Evolutionary conservation across 192 early-diverging fungal species (phyloP).

Genomic region (Backusella liffmaniae): DNA sequence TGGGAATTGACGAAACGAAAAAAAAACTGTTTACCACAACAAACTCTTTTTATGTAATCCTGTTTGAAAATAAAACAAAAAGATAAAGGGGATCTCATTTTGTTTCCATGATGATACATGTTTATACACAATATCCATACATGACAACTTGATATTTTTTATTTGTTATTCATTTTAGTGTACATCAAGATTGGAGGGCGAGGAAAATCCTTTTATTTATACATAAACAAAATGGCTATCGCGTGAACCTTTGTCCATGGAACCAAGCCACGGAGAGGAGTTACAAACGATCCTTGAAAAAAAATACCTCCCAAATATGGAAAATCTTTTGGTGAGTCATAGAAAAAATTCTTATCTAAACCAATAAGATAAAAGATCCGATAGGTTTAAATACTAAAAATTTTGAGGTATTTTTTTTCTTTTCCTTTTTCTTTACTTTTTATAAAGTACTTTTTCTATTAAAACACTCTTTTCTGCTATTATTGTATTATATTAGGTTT

Average conservation of each 20-base stretch:
- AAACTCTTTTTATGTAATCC: too few species aligned
- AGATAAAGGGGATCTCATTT: too few species aligned
- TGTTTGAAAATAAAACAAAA: too few species aligned
- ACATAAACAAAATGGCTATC: background rate
- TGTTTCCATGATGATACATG: too few species aligned
- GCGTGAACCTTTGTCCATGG: background rate
- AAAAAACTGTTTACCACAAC: too few species aligned
- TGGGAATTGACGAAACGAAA: too few species aligned
- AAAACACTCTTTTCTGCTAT: background rate
- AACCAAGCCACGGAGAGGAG: background rate
- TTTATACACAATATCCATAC: too few species aligned
- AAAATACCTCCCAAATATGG: background rate
- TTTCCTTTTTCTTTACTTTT: background rate
- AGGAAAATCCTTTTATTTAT: background rate
- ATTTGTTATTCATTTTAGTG: background rate
- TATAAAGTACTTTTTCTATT: background rate
- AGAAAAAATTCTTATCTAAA: constrained; percentile 6
- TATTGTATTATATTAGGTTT: background rate
- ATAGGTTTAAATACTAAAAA: background rate
- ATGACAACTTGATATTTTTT: background rate
- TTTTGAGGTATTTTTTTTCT: background rate
- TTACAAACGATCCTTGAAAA: background rate
- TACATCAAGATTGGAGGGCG: background rate
- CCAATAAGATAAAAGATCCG: background rate
- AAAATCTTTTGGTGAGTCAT: constrained; percentile 7